Percentiles rank a stretch among this genome's conserved stretches.
phyloP scores from a whole-genome alignment of 2,329 filamentous ascomycete genomes.

The Apiospora saccharicola region DNA sequence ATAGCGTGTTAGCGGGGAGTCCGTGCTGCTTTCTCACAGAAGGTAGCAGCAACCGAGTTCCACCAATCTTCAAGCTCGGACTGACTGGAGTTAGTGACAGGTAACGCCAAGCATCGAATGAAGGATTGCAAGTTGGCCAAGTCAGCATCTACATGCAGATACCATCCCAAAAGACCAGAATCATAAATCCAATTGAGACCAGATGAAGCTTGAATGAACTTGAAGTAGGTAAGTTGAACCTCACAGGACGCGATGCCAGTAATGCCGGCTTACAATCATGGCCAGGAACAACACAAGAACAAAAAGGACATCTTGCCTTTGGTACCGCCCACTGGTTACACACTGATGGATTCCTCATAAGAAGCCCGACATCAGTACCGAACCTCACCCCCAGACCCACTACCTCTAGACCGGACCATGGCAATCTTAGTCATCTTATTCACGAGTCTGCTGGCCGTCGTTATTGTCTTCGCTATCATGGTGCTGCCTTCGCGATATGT shows the following conservation, averaged over 20 bases:
- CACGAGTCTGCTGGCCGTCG: conserved; percentile 18
- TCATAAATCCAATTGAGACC: neutral
- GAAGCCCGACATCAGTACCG: neutral
- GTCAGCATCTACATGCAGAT: neutral
- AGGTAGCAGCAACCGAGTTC: neutral
- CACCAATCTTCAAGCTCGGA: neutral
- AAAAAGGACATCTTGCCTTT: conserved; percentile 1
- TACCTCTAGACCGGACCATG: neutral
- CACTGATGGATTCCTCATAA: neutral
- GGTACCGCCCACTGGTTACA: neutral
- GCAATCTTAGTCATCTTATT: neutral
- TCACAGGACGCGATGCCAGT: neutral
- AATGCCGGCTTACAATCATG: neutral
- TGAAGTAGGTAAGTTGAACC: conserved; percentile 10
- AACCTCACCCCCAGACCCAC: neutral
- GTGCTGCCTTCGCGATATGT: conserved; percentile 47
- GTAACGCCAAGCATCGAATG: neutral
- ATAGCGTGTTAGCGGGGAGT: neutral
- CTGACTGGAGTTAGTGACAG: neutral
- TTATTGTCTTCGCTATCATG: conserved; percentile 40
- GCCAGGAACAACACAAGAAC: neutral
- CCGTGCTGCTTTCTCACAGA: neutral
- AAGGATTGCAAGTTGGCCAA: neutral
- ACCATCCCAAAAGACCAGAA: neutral
- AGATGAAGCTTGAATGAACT: neutral